Base-by-base conservation (phyloP, 169 alveolate species). In the Theileria luwenshuni region DNA sequence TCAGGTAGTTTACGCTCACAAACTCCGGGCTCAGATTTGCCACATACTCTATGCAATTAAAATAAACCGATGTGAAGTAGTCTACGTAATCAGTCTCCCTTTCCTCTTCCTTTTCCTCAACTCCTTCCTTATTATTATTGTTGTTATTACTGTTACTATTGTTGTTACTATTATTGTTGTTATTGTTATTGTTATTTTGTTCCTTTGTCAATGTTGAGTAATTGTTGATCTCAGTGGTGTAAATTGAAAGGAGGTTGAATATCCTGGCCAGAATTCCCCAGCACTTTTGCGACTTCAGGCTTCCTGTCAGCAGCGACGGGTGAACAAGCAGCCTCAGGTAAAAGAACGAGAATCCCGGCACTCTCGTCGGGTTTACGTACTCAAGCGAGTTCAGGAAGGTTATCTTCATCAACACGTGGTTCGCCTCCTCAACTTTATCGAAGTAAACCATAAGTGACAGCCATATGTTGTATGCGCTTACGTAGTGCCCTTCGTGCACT, bases 261-360 rank as follows among this genome's bases (percentile, higher is more conserved):
- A 91, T 33, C 59, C 86, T 83, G 49, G 86, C 89, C 74, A 90
- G 76, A 67, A 77, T 86, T 71, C 74, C 62, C 92, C 93, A 84
- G 49, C 93, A 84, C 69, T 83, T 77, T 58, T 85, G 71, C 45
- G 94, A 73, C 75, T 92, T 58, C 76, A 92, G 54, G 59, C 92
- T 71, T 19, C 92, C 85, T 21, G 97, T 97, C 73, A 96, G 65
- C 75, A 97, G 94, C 61, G 92, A 75, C 60, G 94, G 86, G 81
- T 96, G 97, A 21, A 98, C 91, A 12, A 97, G 83, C 60, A 98
- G 84, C 74, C 95, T 97, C 28, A 97, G 73, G 99, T 99, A 98
- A 35, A 98, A 94, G 80, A 91, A 95, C 28, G 97, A 79, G 75
- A 98, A 98, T n/a, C 94, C 97, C 13, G 99, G 99, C 33, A 94